phyloP scores from a whole-genome alignment of 208 protist genomes.

The Spongospora subterranea region DNA sequence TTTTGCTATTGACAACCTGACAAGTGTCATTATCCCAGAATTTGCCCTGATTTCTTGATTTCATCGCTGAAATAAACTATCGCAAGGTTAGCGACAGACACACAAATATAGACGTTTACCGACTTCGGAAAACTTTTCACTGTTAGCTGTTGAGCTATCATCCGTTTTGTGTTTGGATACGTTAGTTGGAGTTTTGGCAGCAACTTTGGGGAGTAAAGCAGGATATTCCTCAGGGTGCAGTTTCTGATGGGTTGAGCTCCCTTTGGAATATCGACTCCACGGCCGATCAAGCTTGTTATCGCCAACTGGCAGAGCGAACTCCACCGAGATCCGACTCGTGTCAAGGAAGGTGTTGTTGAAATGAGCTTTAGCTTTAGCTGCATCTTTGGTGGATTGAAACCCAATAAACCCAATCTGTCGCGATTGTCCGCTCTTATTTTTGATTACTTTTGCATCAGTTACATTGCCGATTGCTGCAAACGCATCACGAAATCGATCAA shows the following conservation, averaged over 20 bases:
- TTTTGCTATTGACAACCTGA: constrained; percentile 23
- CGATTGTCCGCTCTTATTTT: neutral
- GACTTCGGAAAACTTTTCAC: too few relatives aligned
- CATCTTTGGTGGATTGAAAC: neutral
- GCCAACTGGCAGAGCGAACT: constrained; percentile 38
- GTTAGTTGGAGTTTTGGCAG: neutral
- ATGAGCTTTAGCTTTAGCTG: neutral
- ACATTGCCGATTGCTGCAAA: constrained; percentile 17
- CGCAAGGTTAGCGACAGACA: too few relatives aligned
- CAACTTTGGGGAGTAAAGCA: too few relatives aligned
- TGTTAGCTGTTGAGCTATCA: too few relatives aligned
- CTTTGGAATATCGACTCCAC: constrained; percentile 27
- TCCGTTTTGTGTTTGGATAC: neutral
- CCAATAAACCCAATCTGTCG: neutral
- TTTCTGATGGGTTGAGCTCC: neutral
- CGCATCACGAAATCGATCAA: neutral
- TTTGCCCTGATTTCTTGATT: neutral
- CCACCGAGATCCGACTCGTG: neutral
- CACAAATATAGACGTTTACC: too few relatives aligned
- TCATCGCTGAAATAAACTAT: neutral
- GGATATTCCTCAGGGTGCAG: neutral
- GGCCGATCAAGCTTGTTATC: neutral
- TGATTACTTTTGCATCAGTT: constrained; percentile 36
- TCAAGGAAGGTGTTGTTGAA: constrained; percentile 25
- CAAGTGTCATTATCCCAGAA: constrained; percentile 43